phyloP scores from a whole-genome alignment of 2,329 filamentous ascomycete species.

The Apiospora hydei region DNA sequence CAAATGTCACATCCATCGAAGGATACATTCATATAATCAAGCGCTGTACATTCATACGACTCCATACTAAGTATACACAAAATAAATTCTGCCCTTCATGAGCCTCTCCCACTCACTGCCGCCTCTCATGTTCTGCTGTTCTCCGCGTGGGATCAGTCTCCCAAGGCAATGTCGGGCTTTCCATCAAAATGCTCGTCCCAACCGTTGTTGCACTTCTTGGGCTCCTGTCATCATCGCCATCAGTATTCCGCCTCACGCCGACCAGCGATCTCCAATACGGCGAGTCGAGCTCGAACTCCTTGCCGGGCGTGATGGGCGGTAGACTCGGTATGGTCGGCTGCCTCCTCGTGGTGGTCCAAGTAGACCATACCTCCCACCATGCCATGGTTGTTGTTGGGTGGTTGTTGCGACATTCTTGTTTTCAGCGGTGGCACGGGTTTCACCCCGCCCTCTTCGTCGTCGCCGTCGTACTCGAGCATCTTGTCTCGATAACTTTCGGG shows the following conservation, averaged over 20 bases:
- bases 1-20: too few species aligned
- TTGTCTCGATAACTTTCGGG: neutral
- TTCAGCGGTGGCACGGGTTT: neutral
- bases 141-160: neutral
- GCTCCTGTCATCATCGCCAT: neutral
- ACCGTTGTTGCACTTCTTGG: conserved; percentile 9
- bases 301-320: conserved; percentile 21
- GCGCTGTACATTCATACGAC: neutral
- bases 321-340: conserved; percentile 22
- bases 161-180: conserved; percentile 14
- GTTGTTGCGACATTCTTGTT: neutral
- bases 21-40: neutral
- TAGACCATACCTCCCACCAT: conserved; percentile 3
- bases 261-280: conserved; percentile 19
- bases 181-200: conserved; percentile 6
- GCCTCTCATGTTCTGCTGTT: conserved; percentile 6
- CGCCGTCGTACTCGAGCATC: conserved; percentile 5
- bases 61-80: neutral
- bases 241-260: neutral
- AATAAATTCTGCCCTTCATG: neutral
- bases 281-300: conserved; percentile 26
- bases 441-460: neutral
- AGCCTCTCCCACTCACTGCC: neutral
- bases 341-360: neutral
- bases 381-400: neutral